Conservation (phyloP, 306 rosid species). For the Cicer yamashitae region DNA sequence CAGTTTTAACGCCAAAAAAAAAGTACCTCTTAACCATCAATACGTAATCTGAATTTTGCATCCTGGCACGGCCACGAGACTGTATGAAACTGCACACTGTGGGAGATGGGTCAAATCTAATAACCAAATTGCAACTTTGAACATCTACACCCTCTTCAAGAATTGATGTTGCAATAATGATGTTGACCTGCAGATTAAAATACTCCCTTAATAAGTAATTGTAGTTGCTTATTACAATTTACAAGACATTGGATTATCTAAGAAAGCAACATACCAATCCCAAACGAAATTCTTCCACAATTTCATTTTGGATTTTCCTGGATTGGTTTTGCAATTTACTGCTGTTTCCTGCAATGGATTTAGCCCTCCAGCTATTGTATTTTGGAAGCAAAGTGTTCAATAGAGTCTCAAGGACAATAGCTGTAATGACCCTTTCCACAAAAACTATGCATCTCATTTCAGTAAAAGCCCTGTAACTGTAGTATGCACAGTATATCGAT, state of each 20-base stretch:
- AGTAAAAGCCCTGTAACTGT: slow-evolving; percentile 53
- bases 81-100: slow-evolving; percentile 91
- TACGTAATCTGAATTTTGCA: slow-evolving; percentile 72
- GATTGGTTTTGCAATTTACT: slow-evolving; percentile 61
- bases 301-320: slow-evolving; percentile 66
- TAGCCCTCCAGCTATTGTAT: slow-evolving; percentile 73
- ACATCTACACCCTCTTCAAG: slow-evolving; percentile 97
- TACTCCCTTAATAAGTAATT: slow-evolving; percentile 34
- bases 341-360: slow-evolving; percentile 71
- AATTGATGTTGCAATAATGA: slow-evolving; percentile 94
- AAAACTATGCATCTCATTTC: slow-evolving; percentile 87
- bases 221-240: slow-evolving; percentile 17
- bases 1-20: not conserved
- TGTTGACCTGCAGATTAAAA: slow-evolving; percentile 64
- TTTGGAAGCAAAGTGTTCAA: slow-evolving; percentile 68
- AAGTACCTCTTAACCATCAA: slow-evolving; percentile 78
- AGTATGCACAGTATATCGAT: slow-evolving; percentile 24
- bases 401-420: slow-evolving; percentile 62
- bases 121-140: slow-evolving; percentile 84
- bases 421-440: slow-evolving; percentile 81
- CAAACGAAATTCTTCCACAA: slow-evolving; percentile 78
- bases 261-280: slow-evolving; percentile 66
- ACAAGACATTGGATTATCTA: not conserved
- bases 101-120: slow-evolving; percentile 85
- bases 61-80: slow-evolving; percentile 93